Conservation (phyloP, 2,329 filamentous ascomycete genomes). For the Anisogramma anomala region DNA sequence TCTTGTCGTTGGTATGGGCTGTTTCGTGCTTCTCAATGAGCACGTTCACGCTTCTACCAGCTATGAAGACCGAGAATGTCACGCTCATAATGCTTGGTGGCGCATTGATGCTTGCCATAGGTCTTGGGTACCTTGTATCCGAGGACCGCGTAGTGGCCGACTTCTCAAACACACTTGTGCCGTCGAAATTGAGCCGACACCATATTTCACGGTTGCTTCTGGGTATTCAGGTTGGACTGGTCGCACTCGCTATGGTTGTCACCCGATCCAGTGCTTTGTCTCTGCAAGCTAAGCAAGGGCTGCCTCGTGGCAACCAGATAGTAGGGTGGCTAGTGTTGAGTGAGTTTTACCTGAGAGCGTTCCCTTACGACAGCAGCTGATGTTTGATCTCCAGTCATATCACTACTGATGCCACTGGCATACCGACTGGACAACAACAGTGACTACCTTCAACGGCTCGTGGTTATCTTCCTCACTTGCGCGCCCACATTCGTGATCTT, state of each 20-base stretch:
- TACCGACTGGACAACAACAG: constrained; percentile 70
- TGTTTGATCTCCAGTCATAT: constrained; percentile 41
- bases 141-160: constrained; percentile 51
- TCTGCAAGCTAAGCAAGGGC: constrained; percentile 70
- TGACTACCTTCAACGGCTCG: constrained; percentile 80
- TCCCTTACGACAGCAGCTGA: constrained; percentile 13
- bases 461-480: constrained; percentile 84
- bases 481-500: constrained; percentile 90
- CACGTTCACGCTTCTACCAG: constrained; percentile 77
- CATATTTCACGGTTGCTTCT: constrained; percentile 46
- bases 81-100: constrained; percentile 66
- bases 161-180: constrained; percentile 24
- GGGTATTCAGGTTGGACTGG: constrained; percentile 65
- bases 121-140: constrained; percentile 66
- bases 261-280: constrained; percentile 79
- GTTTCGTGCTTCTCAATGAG: constrained; percentile 75
- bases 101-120: constrained; percentile 62
- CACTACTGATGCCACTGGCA: constrained; percentile 68
- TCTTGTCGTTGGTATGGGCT: constrained; percentile 60
- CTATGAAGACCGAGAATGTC: constrained; percentile 71
- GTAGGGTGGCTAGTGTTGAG: constrained; percentile 73
- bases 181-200: constrained; percentile 24
- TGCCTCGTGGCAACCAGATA: constrained; percentile 78
- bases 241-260: constrained; percentile 70
- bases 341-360: constrained; percentile 28